Evolutionary conservation across 2,329 filamentous ascomycete species (phyloP), one percentile per base, ranked within the genome.

Genomic region (Calonectria fujianensis): DNA sequence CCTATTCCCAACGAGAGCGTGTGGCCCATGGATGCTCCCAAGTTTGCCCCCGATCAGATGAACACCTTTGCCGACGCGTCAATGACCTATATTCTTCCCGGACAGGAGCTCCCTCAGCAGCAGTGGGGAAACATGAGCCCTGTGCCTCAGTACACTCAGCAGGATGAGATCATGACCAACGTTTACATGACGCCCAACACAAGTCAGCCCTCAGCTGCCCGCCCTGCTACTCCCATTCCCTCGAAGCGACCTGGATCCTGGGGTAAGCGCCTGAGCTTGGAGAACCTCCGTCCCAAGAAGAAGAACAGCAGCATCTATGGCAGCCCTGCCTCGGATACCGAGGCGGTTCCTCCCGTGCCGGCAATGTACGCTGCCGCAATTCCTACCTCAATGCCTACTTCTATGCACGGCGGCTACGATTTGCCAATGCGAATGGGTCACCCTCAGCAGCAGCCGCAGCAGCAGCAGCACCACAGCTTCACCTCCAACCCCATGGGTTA

Each of bases 161-260:
- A 83, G 50, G 80, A 81, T 37, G 78, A 79, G 66, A 75, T 81
- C 31, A 81, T 81, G 80, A 69, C 72, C 18, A 81, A 81, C 41
- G 78, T 79, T 24, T 81, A 81, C 69, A 81, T 81, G 78, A 70
- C 77, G 18, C 77, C 41, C 50, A 78, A 51, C 75, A 76, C 70
- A 51, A 74, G 27, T 51, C 78, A 76, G 32, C 77, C 82, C 3
- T 81, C 81, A 2, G 78, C 81, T 27, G 75, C 78, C 37, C 83
- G 85, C 8, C 85, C 85, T 8, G 85, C 83, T 7, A 86, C 85
- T 27, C 85, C 85, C 9, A 83, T 84, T 18, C 85, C 85, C 2
- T 81, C 84, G 70, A 86, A 86, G 74, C 82, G 85, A 70, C 85
- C 85, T 29, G 84, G 82, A 32, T 86, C 85, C 5, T 86, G 85